Conservation (phyloP, 2,329 filamentous ascomycete genomes). For the Fonsecaea multimorphosa region DNA sequence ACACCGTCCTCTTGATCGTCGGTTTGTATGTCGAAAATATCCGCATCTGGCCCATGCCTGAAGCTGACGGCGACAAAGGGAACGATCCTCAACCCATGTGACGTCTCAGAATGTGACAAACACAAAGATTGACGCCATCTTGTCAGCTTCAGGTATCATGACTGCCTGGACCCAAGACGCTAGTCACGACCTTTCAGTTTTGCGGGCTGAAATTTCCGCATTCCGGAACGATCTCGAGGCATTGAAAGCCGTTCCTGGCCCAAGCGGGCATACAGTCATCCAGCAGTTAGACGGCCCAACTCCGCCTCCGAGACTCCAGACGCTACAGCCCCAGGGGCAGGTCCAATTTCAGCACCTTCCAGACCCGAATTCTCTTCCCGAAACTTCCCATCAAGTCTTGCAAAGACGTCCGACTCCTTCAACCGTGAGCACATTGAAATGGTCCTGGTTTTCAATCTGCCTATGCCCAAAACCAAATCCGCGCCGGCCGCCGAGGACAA, state of each 20-base stretch:
- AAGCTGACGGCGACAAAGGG: not conserved
- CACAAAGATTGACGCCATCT: constrained; percentile 10
- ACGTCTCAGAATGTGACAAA: not conserved
- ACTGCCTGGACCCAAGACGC: not conserved
- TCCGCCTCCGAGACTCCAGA: not conserved
- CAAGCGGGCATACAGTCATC: not conserved
- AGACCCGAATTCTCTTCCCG: not conserved
- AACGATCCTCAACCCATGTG: not conserved
- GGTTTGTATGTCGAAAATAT: not conserved
- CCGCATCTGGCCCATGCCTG: not conserved
- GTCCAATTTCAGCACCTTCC: not conserved
- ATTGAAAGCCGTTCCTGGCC: not conserved
- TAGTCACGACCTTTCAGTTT: not conserved
- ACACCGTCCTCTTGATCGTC: constrained; percentile 13
- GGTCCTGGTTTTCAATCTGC: not conserved
- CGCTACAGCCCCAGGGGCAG: not conserved
- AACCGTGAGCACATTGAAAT: not conserved
- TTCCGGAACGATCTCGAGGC: not conserved
- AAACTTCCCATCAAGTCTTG: not conserved
- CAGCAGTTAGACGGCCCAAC: not conserved
- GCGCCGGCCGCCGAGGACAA: not conserved
- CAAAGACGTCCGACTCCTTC: not conserved
- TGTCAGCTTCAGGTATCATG: constrained; percentile 4
- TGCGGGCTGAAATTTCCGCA: not conserved
- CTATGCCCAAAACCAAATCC: not conserved